Evolutionary conservation across 805 yeast genomes (phyloP), one percentile per base, ranked within the genome.

Genomic region (Kazachstania viticola): DNA sequence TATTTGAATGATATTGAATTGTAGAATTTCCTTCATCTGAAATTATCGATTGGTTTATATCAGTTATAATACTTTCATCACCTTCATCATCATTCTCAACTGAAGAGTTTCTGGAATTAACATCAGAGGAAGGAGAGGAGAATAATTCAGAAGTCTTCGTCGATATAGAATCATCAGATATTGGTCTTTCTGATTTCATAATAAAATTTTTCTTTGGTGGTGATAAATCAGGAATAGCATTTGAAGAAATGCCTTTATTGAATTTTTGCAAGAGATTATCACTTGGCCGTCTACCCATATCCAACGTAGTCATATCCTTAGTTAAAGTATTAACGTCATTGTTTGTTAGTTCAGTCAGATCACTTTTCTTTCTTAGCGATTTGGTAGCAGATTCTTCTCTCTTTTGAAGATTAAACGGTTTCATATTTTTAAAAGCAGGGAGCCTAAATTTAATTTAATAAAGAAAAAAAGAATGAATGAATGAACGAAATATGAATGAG

Each of bases 251-350:
- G 14, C 7, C 9, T 7, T 26, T 17, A 9, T 27, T 27, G 9
- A 37, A 31, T 26, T 45, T 48, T 30, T 41, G 29, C 25, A 51
- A 30, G 19, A 53, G 29, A 36, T 53, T 54, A 26, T 54, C 57
- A 30, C 57, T 51, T 5, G 60, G 60, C 28, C 58, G 42, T 21
- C 60, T 42, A 6, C 47, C 51, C 21, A 47, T 38, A 6, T 52
- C 55, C 16, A 51, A 32, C 6, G 51, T 55, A 4, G 46, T 51
- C 11, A 47, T 35, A 21, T 46, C 46, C 25, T 45, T 47, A 32
- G 42, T 40, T 18, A 35, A 27, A n/a, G 22, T n/a, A n/a, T n/a
- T n/a, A n/a, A n/a, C n/a, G n/a, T n/a, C n/a, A n/a, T n/a, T n/a
- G n/a, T n/a, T n/a, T n/a, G n/a, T n/a, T n/a, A n/a, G n/a, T n/a